Evolutionary conservation across 2,329 filamentous ascomycete species (phyloP).

Genomic region (Fusarium mexicanum): DNA sequence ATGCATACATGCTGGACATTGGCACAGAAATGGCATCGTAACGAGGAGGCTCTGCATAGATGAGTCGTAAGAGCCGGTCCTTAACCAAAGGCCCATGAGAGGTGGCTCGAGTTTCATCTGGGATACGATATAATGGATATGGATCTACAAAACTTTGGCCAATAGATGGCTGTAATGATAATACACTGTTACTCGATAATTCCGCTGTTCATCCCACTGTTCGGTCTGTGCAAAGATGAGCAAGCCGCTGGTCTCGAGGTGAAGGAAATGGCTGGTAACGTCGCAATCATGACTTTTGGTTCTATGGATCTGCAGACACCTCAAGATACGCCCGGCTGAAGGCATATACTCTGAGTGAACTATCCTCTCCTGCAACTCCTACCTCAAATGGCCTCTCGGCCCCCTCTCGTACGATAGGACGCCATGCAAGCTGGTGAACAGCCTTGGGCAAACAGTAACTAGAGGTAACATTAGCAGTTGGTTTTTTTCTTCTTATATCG

Average conservation of each 20-base stretch:
- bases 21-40: not conserved
- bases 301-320: constrained; percentile 26
- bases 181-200: constrained; percentile 14
- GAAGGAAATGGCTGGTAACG: not conserved
- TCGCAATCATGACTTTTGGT: constrained; percentile 22
- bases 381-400: constrained; percentile 50
- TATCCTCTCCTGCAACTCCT: constrained; percentile 69
- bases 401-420: constrained; percentile 55
- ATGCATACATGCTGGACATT: not conserved
- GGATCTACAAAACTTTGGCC: constrained; percentile 25
- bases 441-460: constrained; percentile 65
- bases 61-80: not conserved
- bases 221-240: not conserved
- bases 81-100: not conserved
- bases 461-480: constrained; percentile 20
- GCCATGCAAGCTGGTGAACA: constrained; percentile 76
- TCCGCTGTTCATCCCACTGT: not conserved
- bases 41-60: not conserved
- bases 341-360: constrained; percentile 67
- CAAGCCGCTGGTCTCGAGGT: not conserved
- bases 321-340: constrained; percentile 47
- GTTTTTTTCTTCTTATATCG: not conserved
- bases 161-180: constrained; percentile 37
- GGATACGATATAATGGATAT: constrained; percentile 35
- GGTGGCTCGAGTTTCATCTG: constrained; percentile 1